These are phyloP conservation scores for Kodamaea sp. DNA, from an alignment of 1,139 yeast species.

Conservation along the genomic window DNA sequence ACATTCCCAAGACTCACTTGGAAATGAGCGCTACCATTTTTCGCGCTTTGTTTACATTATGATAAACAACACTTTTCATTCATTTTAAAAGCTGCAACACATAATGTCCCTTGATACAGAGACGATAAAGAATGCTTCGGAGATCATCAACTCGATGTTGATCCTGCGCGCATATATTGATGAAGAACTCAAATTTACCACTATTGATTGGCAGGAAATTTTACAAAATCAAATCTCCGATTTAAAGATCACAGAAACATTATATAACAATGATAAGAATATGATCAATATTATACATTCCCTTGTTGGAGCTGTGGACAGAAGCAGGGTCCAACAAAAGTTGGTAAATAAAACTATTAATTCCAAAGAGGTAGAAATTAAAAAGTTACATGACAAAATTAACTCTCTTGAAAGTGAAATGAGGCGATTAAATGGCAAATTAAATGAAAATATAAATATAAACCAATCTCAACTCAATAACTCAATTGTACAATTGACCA, in stretches of 20 bases:
- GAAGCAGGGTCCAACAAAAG: conserved; percentile 34
- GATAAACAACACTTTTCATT: background rate
- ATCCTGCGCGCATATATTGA: conserved; percentile 37
- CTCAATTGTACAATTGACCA: conserved; percentile 19
- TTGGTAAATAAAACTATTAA: conserved; percentile 28
- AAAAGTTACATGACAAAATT: conserved; percentile 22
- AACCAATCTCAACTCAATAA: conserved; percentile 15
- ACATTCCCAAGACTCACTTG: background rate
- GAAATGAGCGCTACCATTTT: background rate
- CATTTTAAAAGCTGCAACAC: conserved; percentile 5
- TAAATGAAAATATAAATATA: conserved; percentile 16
- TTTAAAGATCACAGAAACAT: conserved; percentile 23
- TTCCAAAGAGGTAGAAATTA: conserved; percentile 30
- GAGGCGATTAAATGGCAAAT: conserved; percentile 15
- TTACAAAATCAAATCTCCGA: conserved; percentile 11
- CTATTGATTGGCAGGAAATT: conserved; percentile 35
- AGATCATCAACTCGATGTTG: conserved; percentile 36
- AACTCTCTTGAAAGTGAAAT: conserved; percentile 14
- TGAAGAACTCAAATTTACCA: conserved; percentile 29
- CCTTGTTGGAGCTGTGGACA: conserved; percentile 37
- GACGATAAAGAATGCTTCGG: conserved; percentile 36
- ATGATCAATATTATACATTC: conserved; percentile 42
- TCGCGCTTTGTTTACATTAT: background rate
- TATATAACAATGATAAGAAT: conserved; percentile 42
- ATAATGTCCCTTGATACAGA: conserved; percentile 24